Evolutionary conservation across 1,284 basidiomycete genomes (phyloP).

Genomic region (Sphaerobolus stellatus): DNA sequence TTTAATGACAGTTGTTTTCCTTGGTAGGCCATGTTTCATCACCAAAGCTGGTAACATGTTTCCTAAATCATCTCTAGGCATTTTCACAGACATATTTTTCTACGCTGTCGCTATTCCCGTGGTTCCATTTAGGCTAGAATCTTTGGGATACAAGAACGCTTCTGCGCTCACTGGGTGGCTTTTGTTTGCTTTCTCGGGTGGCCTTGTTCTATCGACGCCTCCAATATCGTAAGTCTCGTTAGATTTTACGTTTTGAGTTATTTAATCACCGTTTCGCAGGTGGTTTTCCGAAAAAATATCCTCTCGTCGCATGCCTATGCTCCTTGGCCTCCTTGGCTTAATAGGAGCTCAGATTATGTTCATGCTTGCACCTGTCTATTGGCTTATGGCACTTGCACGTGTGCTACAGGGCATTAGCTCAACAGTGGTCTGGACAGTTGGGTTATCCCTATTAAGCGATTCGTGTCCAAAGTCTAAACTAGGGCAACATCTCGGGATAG

Average conservation of each 20-base stretch:
- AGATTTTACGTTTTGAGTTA: neutral
- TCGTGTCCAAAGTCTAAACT: conserved; percentile 56
- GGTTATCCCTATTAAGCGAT: conserved; percentile 72
- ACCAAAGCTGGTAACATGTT: neutral
- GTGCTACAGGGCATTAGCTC: conserved; percentile 71
- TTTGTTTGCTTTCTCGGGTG: conserved; percentile 55
- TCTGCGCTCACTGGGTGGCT: conserved; percentile 69
- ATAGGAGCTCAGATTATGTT: conserved; percentile 66
- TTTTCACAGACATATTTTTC: conserved; percentile 61
- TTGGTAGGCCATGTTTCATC: conserved; percentile 27
- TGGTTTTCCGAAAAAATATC: conserved; percentile 62
- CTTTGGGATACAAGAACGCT: conserved; percentile 49
- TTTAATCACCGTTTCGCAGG: neutral
- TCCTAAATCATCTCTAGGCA: conserved; percentile 39
- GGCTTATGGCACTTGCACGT: conserved; percentile 71
- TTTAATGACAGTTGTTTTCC: conserved; percentile 33
- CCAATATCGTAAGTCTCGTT: conserved; percentile 48
- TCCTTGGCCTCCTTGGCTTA: conserved; percentile 57
- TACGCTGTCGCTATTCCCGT: conserved; percentile 75
- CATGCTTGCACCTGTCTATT: conserved; percentile 72
- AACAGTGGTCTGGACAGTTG: conserved; percentile 75
- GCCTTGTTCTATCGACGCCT: conserved; percentile 50
- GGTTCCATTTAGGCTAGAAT: conserved; percentile 69
- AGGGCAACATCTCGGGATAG: conserved; percentile 70
- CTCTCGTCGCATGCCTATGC: conserved; percentile 56